A percentile compares a stretch with the other conserved stretches of the same genome.
These are phyloP conservation scores for Parmales sp. DNA, from an alignment of 108 stramenopile species.

Conservation along the genomic window DNA sequence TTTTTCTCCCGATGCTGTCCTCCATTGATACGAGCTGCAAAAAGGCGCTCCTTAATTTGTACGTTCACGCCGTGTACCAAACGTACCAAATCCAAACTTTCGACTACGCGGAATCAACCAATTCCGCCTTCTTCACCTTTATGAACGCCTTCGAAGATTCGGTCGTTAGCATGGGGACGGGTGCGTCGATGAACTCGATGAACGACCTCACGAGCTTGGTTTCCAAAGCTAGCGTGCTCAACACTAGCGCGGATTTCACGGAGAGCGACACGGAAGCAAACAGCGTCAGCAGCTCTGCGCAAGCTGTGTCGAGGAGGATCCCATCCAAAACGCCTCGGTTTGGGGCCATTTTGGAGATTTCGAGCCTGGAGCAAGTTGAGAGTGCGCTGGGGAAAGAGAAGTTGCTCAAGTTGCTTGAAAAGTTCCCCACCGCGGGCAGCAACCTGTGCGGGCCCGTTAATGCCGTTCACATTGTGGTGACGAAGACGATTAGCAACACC, in stretches of 20 bases:
- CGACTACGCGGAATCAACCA: slow-evolving; percentile 30
- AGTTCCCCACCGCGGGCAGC: too few species aligned
- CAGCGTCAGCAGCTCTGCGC: too few species aligned
- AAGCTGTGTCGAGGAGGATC: too few species aligned
- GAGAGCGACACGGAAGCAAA: too few species aligned
- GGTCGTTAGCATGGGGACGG: slow-evolving; percentile 51
- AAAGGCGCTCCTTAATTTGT: slow-evolving; percentile 64
- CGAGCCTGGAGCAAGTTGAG: slow-evolving; percentile 23
- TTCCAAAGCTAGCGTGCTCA: slow-evolving; percentile 42
- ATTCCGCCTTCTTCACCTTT: slow-evolving; percentile 48
- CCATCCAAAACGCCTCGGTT: too few species aligned
- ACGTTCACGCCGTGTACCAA: slow-evolving; percentile 69
- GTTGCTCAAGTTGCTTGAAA: too few species aligned
- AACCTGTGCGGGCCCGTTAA: slow-evolving; percentile 55
- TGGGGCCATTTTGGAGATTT: slow-evolving; percentile 57
- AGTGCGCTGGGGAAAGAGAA: not conserved
- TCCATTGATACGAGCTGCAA: slow-evolving; percentile 31
- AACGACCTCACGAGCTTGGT: slow-evolving; percentile 63
- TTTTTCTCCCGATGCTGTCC: slow-evolving; percentile 64
- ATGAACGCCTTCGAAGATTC: slow-evolving; percentile 53
- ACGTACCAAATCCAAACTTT: slow-evolving; percentile 61
- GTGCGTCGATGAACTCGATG: slow-evolving; percentile 56
- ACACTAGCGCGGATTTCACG: slow-evolving; percentile 41
- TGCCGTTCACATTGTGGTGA: slow-evolving; percentile 70
- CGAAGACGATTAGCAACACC: slow-evolving; percentile 27